Evolutionary conservation across 768 basidiomycete species (phyloP).

Genomic region (Cyclocybe cylindracea): DNA sequence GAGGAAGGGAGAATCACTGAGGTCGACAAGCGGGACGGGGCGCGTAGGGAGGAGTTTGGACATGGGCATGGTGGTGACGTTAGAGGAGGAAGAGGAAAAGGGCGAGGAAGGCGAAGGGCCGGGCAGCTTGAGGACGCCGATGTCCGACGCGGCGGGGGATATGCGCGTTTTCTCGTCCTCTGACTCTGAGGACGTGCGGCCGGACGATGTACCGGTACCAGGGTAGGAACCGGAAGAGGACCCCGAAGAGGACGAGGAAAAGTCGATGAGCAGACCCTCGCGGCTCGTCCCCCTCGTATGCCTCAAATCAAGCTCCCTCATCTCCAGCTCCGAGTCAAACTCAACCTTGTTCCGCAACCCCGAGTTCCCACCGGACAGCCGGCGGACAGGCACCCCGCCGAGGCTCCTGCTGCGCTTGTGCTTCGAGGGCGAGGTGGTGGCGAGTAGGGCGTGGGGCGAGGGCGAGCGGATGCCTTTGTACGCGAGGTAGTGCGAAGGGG

Average conservation of each 20-base stretch:
- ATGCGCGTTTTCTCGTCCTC: constrained; percentile 7
- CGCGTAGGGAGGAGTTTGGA: background rate
- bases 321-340: constrained; percentile 9
- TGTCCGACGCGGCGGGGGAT: constrained; percentile 23
- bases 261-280: constrained; percentile 25
- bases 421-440: constrained; percentile 22
- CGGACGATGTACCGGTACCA: background rate
- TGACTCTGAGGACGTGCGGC: constrained; percentile 6
- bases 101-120: background rate
- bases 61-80: no score
- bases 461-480: constrained; percentile 12
- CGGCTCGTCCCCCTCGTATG: constrained; percentile 10
- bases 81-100: background rate
- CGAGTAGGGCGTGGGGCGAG: constrained; percentile 20
- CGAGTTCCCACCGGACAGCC: constrained; percentile 17
- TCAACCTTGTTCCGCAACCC: constrained; percentile 18
- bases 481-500: background rate
- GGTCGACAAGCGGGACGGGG: constrained; percentile 17
- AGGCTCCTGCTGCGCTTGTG: constrained; percentile 24
- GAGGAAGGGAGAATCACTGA: background rate
- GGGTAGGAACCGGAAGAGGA: background rate
- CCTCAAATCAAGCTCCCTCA: constrained; percentile 5
- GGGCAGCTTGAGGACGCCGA: constrained; percentile 10
- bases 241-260: constrained; percentile 16
- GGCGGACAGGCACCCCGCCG: constrained; percentile 26